Percentiles rank a stretch among this genome's conserved stretches.
Conservation (phyloP, 768 basidiomycete species). For the Termitomyces sp. region DNA sequence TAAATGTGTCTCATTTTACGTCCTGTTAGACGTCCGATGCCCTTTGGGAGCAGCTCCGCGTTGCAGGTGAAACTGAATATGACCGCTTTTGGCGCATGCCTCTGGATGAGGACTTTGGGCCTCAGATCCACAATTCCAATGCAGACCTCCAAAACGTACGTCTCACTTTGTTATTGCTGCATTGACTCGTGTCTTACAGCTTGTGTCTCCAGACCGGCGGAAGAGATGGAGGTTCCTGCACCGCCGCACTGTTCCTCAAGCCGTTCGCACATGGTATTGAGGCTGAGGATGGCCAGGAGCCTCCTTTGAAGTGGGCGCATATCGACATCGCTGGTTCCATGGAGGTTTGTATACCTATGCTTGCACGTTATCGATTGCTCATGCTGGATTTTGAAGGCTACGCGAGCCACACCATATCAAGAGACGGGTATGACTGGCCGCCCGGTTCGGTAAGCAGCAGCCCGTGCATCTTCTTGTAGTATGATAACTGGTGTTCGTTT, state of each 20-base stretch:
- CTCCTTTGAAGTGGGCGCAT: slow-evolving; percentile 78
- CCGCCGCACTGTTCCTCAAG: slow-evolving; percentile 86
- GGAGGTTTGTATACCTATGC: slow-evolving; percentile 48
- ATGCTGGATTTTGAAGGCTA: slow-evolving; percentile 30
- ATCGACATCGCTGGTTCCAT: slow-evolving; percentile 79
- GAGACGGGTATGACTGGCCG: slow-evolving; percentile 79
- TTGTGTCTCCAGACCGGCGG: slow-evolving; percentile 56
- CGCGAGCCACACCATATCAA: slow-evolving; percentile 55
- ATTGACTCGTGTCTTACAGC: background rate
- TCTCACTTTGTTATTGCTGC: background rate
- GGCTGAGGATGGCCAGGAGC: slow-evolving; percentile 48
- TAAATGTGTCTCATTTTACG: background rate
- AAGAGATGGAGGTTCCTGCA: slow-evolving; percentile 65
- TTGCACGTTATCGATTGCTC: background rate
- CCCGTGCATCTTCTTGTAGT: background rate
- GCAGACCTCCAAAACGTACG: slow-evolving; percentile 79
- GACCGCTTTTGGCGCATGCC: slow-evolving; percentile 93
- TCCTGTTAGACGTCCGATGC: slow-evolving; percentile 58
- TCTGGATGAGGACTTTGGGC: slow-evolving; percentile 74
- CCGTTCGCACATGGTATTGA: slow-evolving; percentile 76
- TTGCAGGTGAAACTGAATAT: slow-evolving; percentile 69
- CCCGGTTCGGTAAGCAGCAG: slow-evolving; percentile 63
- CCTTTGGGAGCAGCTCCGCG: slow-evolving; percentile 67
- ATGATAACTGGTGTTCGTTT: background rate
- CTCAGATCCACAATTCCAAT: slow-evolving; percentile 73